Percentiles rank a stretch among this genome's conserved stretches.
Conservation (phyloP, 768 basidiomycete species). For the Hebeloma cylindrosporum region DNA sequence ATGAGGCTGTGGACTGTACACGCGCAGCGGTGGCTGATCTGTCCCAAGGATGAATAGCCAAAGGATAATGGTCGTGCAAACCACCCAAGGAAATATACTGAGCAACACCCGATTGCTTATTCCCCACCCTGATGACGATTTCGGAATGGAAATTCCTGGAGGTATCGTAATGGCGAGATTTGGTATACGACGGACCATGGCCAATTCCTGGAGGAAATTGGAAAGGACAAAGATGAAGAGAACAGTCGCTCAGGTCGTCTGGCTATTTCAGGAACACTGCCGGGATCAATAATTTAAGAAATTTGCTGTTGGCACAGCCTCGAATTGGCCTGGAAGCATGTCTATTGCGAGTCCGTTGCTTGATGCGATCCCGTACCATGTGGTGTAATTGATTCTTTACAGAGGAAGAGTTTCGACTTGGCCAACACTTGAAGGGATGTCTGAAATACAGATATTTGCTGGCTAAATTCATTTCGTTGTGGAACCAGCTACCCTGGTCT, state of each 20-base stretch:
- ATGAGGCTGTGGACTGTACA: slow-evolving; percentile 9
- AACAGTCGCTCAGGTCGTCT: neutral
- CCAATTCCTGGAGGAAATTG: slow-evolving; percentile 2
- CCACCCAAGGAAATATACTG: slow-evolving; percentile 25
- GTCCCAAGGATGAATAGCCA: slow-evolving; percentile 20
- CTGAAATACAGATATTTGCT: too few relatives aligned
- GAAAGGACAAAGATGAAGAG: slow-evolving; percentile 1
- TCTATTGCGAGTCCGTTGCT: too few relatives aligned
- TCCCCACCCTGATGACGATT: neutral
- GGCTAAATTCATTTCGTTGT: too few relatives aligned
- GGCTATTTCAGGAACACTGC: too few relatives aligned
- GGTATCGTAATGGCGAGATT: slow-evolving; percentile 21
- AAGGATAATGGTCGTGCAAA: slow-evolving; percentile 19
- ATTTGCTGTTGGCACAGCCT: too few relatives aligned
- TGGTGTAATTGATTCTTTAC: too few relatives aligned
- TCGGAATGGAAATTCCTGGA: slow-evolving; percentile 6
- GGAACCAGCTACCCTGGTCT: too few relatives aligned
- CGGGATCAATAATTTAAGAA: too few relatives aligned
- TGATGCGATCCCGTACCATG: too few relatives aligned
- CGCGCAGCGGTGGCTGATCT: slow-evolving; percentile 9
- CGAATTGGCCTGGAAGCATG: too few relatives aligned
- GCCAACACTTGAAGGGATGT: too few relatives aligned
- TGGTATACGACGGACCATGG: slow-evolving; percentile 10
- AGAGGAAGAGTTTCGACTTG: too few relatives aligned
- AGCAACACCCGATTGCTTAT: slow-evolving; percentile 17